phyloP scores from a whole-genome alignment of 1,139 yeast genomes.

The Suhomyces terraborum region DNA sequence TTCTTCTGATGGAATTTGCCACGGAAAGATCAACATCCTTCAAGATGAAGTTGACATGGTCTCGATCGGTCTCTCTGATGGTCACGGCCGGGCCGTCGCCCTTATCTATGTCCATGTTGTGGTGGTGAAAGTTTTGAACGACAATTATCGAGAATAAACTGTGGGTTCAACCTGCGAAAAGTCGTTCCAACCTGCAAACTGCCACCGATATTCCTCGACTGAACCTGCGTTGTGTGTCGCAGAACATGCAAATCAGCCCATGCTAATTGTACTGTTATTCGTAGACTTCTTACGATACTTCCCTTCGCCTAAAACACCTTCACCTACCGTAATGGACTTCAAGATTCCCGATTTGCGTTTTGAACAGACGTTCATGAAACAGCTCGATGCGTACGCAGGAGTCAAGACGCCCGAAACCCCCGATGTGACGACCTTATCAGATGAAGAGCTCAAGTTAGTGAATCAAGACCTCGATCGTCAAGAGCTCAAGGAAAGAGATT shows the following conservation, averaged over 20 bases:
- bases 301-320: not conserved
- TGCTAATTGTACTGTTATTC: not conserved
- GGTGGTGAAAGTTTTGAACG: constrained; percentile 3
- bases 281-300: not conserved
- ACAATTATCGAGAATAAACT: constrained; percentile 4
- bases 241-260: not conserved
- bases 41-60: constrained; percentile 86
- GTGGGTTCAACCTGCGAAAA: constrained; percentile 1
- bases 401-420: not conserved
- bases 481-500: constrained; percentile 22
- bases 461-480: constrained; percentile 27
- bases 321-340: constrained; percentile 16
- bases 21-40: constrained; percentile 86
- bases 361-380: constrained; percentile 58
- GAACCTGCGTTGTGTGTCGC: not conserved
- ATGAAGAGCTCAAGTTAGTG: constrained; percentile 27
- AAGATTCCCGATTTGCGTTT: constrained; percentile 67
- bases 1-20: constrained; percentile 90
- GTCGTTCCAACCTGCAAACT: not conserved
- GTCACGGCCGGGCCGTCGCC: constrained; percentile 72
- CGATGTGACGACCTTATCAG: constrained; percentile 20
- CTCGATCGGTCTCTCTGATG: constrained; percentile 81
- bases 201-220: not conserved
- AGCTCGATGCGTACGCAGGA: constrained; percentile 42
- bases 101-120: constrained; percentile 42